A percentile compares a stretch with the other conserved stretches of the same genome.
phyloP scores from a whole-genome alignment of 345 rosid species.

The Limnanthes douglasii region DNA sequence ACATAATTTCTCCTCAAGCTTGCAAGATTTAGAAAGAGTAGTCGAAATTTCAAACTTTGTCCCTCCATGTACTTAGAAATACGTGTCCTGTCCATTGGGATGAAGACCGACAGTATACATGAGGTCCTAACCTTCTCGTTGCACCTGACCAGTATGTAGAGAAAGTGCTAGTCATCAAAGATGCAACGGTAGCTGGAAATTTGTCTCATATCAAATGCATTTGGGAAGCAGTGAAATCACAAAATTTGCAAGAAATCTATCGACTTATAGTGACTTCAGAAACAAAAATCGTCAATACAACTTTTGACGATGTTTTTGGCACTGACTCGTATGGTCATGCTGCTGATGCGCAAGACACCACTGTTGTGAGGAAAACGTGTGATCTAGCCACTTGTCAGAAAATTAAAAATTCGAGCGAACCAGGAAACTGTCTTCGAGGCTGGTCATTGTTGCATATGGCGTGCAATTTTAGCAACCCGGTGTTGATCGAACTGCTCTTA shows the following conservation, averaged over 20 bases:
- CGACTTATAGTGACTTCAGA: conserved; percentile 41
- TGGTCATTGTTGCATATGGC: conserved; percentile 76
- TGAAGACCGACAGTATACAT: background rate
- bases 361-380: conserved; percentile 13
- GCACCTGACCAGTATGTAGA: conserved; percentile 44
- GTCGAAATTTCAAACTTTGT: no score
- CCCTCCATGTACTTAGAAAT: background rate
- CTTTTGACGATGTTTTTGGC: conserved; percentile 30
- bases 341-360: conserved; percentile 16
- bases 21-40: no score
- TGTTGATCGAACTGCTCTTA: conserved; percentile 63
- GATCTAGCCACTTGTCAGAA: conserved; percentile 50
- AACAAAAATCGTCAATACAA: conserved; percentile 30
- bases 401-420: conserved; percentile 36
- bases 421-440: conserved; percentile 60
- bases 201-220: conserved; percentile 16
- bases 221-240: conserved; percentile 65
- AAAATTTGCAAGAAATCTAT: conserved; percentile 53
- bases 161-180: conserved; percentile 36
- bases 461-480: conserved; percentile 36
- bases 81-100: background rate
- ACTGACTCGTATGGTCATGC: conserved; percentile 21
- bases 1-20: no score
- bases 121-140: conserved; percentile 7
- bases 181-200: conserved; percentile 13